A percentile compares a stretch with the other conserved stretches of the same genome.
Evolutionary conservation across 2,329 filamentous ascomycete species (phyloP).

Genomic region (Scedosporium boydii): DNA sequence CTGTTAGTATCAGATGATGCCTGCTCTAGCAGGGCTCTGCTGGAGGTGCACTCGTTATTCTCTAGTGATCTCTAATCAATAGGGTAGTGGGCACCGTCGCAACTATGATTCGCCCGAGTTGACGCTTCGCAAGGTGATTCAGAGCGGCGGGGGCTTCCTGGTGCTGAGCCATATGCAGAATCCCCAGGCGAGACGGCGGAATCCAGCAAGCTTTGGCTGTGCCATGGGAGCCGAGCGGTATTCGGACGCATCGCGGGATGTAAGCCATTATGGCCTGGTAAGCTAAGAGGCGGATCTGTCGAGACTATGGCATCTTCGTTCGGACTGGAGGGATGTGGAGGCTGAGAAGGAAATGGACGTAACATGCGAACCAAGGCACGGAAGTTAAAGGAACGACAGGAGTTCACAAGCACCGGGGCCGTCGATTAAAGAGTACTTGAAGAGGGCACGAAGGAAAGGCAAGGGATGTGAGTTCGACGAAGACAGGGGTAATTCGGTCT

Average conservation of each 20-base stretch:
- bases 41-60: background rate
- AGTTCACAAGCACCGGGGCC: background rate
- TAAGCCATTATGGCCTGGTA: background rate
- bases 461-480: background rate
- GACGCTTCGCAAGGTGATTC: background rate
- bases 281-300: background rate
- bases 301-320: background rate
- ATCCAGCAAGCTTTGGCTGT: background rate
- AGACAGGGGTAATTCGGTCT: background rate
- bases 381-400: background rate
- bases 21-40: background rate
- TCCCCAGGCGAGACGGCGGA: background rate
- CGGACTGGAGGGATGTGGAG: background rate
- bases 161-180: conserved; percentile 3
- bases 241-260: background rate
- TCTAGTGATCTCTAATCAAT: background rate
- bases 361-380: background rate
- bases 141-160: background rate
- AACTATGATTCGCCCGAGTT: no score
- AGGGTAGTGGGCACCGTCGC: background rate
- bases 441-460: background rate
- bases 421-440: background rate
- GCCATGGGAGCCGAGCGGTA: background rate
- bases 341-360: background rate
- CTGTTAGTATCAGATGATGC: background rate